Percentiles rank a stretch among this genome's conserved stretches.
phyloP scores from a whole-genome alignment of 495 filamentous ascomycete species.

The Aspergillus indologenus region DNA sequence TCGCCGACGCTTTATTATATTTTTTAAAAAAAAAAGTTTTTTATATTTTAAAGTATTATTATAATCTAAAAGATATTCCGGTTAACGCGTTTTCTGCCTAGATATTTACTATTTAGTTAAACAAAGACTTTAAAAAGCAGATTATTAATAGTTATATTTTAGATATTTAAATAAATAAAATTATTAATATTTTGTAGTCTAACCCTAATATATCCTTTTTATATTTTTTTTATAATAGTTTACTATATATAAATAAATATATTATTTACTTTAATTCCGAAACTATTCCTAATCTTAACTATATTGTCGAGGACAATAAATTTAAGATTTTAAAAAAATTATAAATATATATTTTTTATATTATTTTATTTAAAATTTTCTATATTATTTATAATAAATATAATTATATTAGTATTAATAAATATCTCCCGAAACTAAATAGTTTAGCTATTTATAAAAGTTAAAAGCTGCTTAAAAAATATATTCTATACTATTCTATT shows the following conservation, averaged over 20 bases:
- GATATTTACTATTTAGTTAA: neutral
- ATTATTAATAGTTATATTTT: neutral
- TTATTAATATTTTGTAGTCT: conserved; percentile 2
- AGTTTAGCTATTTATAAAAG: neutral
- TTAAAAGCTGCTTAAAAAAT: neutral
- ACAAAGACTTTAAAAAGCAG: neutral
- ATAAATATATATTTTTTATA: neutral
- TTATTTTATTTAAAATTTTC: neutral
- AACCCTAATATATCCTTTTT: neutral
- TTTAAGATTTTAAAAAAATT: neutral
- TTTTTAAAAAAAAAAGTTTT: neutral
- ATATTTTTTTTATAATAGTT: conserved; percentile 2
- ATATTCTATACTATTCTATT: neutral
- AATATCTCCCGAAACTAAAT: neutral
- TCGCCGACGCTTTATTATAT: neutral
- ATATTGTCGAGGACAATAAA: neutral
- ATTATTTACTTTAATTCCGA: neutral
- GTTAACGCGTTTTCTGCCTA: neutral
- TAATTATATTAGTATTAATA: neutral
- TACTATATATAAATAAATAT: neutral
- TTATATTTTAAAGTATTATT: neutral
- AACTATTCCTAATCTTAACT: neutral
- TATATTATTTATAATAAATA: conserved; percentile 2
- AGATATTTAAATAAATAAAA: neutral
- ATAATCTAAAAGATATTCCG: neutral